phyloP scores from a whole-genome alignment of 768 basidiomycete species.

The Tephrocybe sp. region DNA sequence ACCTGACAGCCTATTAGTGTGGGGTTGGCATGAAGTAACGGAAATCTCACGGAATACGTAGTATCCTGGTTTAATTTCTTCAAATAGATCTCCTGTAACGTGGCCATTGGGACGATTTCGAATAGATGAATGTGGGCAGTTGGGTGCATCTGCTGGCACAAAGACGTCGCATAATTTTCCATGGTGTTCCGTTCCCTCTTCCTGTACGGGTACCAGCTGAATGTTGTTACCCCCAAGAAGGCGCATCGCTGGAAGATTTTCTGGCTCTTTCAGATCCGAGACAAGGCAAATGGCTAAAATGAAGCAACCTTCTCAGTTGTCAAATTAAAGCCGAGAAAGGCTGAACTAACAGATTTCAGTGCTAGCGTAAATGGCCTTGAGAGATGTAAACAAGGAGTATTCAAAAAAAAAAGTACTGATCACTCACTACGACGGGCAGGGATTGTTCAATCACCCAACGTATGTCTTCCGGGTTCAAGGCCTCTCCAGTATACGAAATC shows the following conservation, averaged over 20 bases:
- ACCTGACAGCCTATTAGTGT: not conserved
- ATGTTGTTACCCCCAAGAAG: not conserved
- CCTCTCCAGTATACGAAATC: constrained; percentile 10
- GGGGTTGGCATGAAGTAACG: not conserved
- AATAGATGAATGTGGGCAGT: constrained; percentile 7
- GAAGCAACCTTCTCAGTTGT: not conserved
- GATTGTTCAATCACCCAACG: constrained; percentile 4
- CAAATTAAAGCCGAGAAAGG: not conserved
- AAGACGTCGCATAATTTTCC: constrained; percentile 7
- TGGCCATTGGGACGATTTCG: constrained; percentile 10
- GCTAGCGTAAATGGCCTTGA: constrained; percentile 10
- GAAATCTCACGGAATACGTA: constrained; percentile 5
- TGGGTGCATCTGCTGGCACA: constrained; percentile 7
- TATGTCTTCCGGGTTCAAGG: constrained; percentile 8
- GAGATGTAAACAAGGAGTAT: not conserved
- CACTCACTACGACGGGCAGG: constrained; percentile 7
- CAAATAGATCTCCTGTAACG: constrained; percentile 13
- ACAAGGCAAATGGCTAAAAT: constrained; percentile 11
- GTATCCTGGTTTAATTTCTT: constrained; percentile 7
- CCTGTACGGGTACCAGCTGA: constrained; percentile 1
- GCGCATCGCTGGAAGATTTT: constrained; percentile 4
- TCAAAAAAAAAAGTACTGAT: not conserved
- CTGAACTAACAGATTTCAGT: constrained; percentile 4
- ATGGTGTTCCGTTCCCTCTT: not conserved
- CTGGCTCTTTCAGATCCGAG: constrained; percentile 5